phyloP scores from a whole-genome alignment of 2,329 filamentous ascomycete genomes.

The Xylariaceae sp. region DNA sequence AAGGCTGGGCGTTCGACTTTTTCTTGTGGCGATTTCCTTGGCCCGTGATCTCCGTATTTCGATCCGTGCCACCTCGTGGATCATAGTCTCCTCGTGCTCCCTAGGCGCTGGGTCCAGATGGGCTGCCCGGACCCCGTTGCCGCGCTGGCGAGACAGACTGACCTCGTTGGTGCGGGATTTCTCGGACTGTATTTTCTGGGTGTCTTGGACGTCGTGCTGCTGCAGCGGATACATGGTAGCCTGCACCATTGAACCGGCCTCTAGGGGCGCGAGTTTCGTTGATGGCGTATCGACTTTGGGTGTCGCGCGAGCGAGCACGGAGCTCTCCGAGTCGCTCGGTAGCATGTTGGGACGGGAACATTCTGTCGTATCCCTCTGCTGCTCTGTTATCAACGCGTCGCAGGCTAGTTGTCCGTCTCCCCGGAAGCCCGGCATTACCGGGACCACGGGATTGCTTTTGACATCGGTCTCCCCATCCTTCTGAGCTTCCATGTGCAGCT shows the following conservation, averaged over 20 bases:
- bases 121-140: neutral
- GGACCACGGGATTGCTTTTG: slow-evolving; percentile 7
- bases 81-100: slow-evolving; percentile 19
- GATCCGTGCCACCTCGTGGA: slow-evolving; percentile 28
- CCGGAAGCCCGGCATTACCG: slow-evolving; percentile 10
- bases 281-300: slow-evolving; percentile 28
- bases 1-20: slow-evolving; percentile 15
- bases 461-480: slow-evolving; percentile 5
- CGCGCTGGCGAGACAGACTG: neutral
- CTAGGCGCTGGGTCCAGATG: slow-evolving; percentile 11
- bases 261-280: slow-evolving; percentile 12
- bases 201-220: neutral
- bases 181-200: neutral
- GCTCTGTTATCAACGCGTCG: slow-evolving; percentile 9
- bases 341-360: slow-evolving; percentile 28
- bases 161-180: neutral
- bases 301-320: slow-evolving; percentile 24
- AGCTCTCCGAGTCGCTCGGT: slow-evolving; percentile 30
- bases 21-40: slow-evolving; percentile 15
- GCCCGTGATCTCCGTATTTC: slow-evolving; percentile 27
- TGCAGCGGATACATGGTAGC: neutral
- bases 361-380: slow-evolving; percentile 11
- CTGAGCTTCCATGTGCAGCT: neutral
- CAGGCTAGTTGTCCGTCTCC: slow-evolving; percentile 7
- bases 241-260: neutral